Evolutionary conservation across 176 grass and related monocot genomes (phyloP), one percentile per base, ranked within the genome.

Genomic region (Echinochloa phyllopogon): DNA sequence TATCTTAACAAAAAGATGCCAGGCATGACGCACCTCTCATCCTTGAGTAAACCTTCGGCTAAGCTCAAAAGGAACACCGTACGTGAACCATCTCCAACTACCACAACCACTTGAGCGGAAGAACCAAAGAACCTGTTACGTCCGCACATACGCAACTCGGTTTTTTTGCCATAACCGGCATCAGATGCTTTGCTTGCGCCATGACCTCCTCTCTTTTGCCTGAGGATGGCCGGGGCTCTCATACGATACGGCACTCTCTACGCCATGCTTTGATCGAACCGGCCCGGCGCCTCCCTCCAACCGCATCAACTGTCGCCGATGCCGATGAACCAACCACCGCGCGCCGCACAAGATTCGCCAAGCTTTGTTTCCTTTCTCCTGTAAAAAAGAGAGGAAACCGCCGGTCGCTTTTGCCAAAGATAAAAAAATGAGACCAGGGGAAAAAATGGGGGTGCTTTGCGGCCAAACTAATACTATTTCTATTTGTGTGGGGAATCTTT

Each of bases 161-260:
- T 24, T 56, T 29, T 72, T 18, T 62, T 43, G 40, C 78, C 41
- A 87, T 69, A 20, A 20, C 61, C 29, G 33, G 79, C 79, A 21
- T 9, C 43, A 23, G 87, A 88, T 85, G 80, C 74, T 73, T 27
- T 70, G 65, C 65, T 78, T 61, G 74, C 33, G 63, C 63, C 66
- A 71, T 72, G 3, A 10, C 66, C 39, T 42, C 38, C 65, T 10
- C 17, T 42, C 38, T 42, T 42, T 68, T 21, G 0, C n/a, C 3
- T 1, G 50, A 55, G 50, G 33, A 33, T 11, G 5, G 56, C n/a
- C 25, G 57, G 57, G n/a, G 24, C 20, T 57, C 20, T 18, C 29
- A 18, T 21, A 75, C 23, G 56, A 25, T 21, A 64, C 29, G 13
- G 29, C 29, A 33, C 29, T 33, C 29, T 33, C 57, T 62, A 55